phyloP scores from a whole-genome alignment of 768 basidiomycete species.

The Xerocomellus amylosporus region DNA sequence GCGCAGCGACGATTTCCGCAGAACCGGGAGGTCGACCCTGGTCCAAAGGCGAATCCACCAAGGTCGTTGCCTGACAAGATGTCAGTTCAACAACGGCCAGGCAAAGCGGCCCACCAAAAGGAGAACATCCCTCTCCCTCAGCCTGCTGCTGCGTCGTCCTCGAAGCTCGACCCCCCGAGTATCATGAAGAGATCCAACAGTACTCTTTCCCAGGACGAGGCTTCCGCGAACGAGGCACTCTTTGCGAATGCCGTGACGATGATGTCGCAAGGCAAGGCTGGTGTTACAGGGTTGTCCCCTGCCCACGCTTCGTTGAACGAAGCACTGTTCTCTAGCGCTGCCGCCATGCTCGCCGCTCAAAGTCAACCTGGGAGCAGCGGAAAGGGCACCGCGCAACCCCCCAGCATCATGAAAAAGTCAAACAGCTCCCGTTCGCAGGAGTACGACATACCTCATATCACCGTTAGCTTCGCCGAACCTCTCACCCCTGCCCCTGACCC shows the following conservation, averaged over 20 bases:
- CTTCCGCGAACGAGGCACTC: constrained; percentile 23
- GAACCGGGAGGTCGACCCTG: constrained; percentile 16
- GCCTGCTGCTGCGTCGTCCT: constrained; percentile 1
- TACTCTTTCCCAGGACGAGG: constrained; percentile 25
- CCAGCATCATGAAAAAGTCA: constrained; percentile 28
- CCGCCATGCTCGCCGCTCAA: constrained; percentile 12
- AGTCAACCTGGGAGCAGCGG: constrained; percentile 3
- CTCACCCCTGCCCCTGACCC: constrained; percentile 3
- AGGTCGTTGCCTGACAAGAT: constrained; percentile 16
- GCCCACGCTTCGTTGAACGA: constrained; percentile 27
- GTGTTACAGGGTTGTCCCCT: constrained; percentile 9
- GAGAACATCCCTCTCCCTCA: constrained; percentile 23
- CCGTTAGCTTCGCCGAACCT: constrained; percentile 23
- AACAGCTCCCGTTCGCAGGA: constrained; percentile 27
- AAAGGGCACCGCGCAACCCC: constrained; percentile 14
- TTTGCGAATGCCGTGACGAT: constrained; percentile 25
- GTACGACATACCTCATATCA: constrained; percentile 27
- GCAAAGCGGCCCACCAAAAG: constrained; percentile 25
- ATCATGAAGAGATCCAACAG: constrained; percentile 28
- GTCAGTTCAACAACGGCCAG: constrained; percentile 10
- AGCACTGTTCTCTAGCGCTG: constrained; percentile 23
- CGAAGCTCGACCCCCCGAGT: constrained; percentile 22
- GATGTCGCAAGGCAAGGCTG: constrained; percentile 17
- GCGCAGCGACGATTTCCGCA: constrained; percentile 20
- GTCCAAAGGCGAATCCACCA: constrained; percentile 11